Evolutionary conservation across 2,329 filamentous ascomycete genomes (phyloP), one percentile per base, ranked within the genome.

Genomic region (Colletotrichum salicis): DNA sequence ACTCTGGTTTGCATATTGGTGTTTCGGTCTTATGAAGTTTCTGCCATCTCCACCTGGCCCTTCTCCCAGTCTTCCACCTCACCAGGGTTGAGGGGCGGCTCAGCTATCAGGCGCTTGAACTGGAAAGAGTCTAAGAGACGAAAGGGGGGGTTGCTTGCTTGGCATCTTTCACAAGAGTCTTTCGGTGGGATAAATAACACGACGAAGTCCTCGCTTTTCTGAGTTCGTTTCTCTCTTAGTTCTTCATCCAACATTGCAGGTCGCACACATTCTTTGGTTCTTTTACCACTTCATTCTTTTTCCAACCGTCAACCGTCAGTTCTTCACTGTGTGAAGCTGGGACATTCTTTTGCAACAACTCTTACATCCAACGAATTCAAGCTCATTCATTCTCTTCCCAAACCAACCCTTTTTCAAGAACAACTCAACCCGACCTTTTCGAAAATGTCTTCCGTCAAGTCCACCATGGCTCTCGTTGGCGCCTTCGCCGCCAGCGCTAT

Each of bases 251-350:
- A 64, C 69, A 60, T 69, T 69, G 55, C 69, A 71, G 65, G 65
- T 69, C 59, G 69, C 65, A 69, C 58, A 62, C 64, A 68, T 56
- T 71, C 64, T 63, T 63, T 68, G 69, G 64, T 71, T 58, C 37
- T 55, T 69, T 61, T 7, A 69, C 65, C 69, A 68, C 41, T 69
- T 69, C 69, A 71, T 71, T 71, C 69, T 69, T 69, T 48, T 71
- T 71, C 27, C 54, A 59, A 58, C 41, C 59, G 6, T 64, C 59
- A 48, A 60, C 65, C 65, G 65, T 71, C 65, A 64, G 69, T 69
- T 72, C 70, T 72, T 72, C 70, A 72, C 70, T 71, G 70, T 66
- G 70, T 72, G 70, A 72, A 72, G 61, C 70, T 71, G 70, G 67
- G 67, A 72, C 70, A 72, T 70, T 71, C 70, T 65, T 72, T 71